Conservation (phyloP, 1,139 yeast species). For the Geotrichum australiense region DNA sequence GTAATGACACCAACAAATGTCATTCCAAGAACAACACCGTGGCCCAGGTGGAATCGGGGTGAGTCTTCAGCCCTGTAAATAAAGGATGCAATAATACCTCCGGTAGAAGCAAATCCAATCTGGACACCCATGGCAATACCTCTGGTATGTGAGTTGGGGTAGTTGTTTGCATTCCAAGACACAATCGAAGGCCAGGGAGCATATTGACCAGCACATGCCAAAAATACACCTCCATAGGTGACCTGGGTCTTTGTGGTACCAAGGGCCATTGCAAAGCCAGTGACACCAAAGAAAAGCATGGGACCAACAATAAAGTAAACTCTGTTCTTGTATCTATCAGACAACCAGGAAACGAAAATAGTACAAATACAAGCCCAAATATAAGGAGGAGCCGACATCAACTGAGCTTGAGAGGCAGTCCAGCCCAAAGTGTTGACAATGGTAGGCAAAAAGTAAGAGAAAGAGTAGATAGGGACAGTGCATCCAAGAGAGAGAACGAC, state of each 20-base stretch:
- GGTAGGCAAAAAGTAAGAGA: conserved; percentile 32
- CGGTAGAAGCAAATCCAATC: conserved; percentile 18
- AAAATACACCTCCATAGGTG: conserved; percentile 12
- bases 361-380: conserved; percentile 32
- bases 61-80: conserved; percentile 28
- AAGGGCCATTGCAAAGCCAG: conserved; percentile 12
- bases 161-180: conserved; percentile 17
- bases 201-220: conserved; percentile 15
- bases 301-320: conserved; percentile 33
- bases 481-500: conserved; percentile 16
- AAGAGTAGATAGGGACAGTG: conserved; percentile 22
- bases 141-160: conserved; percentile 12
- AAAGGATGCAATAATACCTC: conserved; percentile 40
- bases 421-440: conserved; percentile 32
- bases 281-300: conserved; percentile 16
- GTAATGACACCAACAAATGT: neutral
- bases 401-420: conserved; percentile 27
- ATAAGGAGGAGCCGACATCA: conserved; percentile 35
- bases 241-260: conserved; percentile 3
- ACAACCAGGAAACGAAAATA: conserved; percentile 31
- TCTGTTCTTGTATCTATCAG: conserved; percentile 32
- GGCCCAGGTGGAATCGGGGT: conserved; percentile 14
- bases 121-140: conserved; percentile 17
- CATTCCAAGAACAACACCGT: conserved; percentile 6
- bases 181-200: conserved; percentile 15